These are phyloP conservation scores for Glycyrrhiza uralensis DNA, from an alignment of 306 rosid genomes.

Conservation along the genomic window DNA sequence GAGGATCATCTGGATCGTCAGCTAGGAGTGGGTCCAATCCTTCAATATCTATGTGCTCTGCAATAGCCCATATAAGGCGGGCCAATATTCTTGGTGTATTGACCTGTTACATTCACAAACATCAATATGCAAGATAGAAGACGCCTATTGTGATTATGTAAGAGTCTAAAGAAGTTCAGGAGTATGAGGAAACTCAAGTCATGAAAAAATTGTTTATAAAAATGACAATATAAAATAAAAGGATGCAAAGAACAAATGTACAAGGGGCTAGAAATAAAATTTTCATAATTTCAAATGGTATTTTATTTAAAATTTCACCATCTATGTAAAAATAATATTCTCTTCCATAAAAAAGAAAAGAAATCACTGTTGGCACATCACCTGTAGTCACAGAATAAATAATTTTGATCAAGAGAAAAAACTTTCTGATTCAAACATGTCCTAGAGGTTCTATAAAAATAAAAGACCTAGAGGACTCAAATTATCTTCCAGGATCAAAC, in stretches of 20 bases:
- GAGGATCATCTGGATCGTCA: constrained; percentile 95
- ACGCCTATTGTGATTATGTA: background rate
- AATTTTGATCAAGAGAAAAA: background rate
- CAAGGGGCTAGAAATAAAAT: background rate
- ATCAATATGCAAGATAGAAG: constrained; percentile 18
- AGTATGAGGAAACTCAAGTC: background rate
- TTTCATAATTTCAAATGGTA: background rate
- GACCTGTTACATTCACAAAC: constrained; percentile 58
- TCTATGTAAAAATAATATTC: background rate
- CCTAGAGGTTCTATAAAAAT: background rate
- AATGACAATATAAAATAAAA: background rate
- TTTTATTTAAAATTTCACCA: background rate
- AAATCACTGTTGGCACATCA: background rate
- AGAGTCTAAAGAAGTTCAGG: background rate
- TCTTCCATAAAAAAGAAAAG: background rate
- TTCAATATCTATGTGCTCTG: constrained; percentile 94
- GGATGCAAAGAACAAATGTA: background rate
- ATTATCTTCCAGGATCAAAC: background rate
- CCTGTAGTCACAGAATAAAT: background rate
- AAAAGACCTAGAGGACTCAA: background rate
- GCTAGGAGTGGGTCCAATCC: constrained; percentile 99
- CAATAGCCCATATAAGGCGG: constrained; percentile 87
- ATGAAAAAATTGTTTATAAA: background rate
- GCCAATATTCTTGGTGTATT: constrained; percentile 86
- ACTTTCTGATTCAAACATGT: background rate